Conservation (phyloP, 2,329 filamentous ascomycete species). For the Sarocladium kiliense region DNA sequence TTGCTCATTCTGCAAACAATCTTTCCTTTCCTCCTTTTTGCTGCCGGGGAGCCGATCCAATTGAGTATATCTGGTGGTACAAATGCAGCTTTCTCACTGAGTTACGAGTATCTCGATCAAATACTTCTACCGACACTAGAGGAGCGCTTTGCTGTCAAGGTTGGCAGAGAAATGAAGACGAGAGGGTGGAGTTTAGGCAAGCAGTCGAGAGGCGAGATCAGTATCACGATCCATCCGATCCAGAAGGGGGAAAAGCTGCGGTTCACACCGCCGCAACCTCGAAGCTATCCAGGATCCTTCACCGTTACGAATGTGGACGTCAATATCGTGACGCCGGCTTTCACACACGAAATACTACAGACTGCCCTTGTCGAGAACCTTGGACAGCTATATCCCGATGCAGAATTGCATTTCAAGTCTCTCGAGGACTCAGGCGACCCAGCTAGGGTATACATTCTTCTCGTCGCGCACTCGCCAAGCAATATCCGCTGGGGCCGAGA, state of each 20-base stretch:
- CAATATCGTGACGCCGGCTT: constrained; percentile 43
- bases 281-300: constrained; percentile 20
- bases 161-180: constrained; percentile 37
- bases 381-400: constrained; percentile 34
- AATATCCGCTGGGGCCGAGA: constrained; percentile 47
- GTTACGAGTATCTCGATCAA: constrained; percentile 59
- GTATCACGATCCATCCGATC: constrained; percentile 34
- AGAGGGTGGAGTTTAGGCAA: constrained; percentile 48
- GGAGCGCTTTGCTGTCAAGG: constrained; percentile 40
- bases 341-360: constrained; percentile 37
- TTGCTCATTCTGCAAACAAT: constrained; percentile 56
- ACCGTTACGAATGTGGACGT: constrained; percentile 42
- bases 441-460: constrained; percentile 48
- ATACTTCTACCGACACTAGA: constrained; percentile 52
- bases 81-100: constrained; percentile 51
- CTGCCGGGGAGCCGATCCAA: constrained; percentile 39
- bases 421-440: constrained; percentile 47
- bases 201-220: constrained; percentile 34
- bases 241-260: constrained; percentile 29
- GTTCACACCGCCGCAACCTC: constrained; percentile 22
- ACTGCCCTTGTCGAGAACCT: constrained; percentile 35
- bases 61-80: constrained; percentile 53
- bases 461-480: constrained; percentile 46
- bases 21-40: constrained; percentile 53
- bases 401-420: constrained; percentile 38